Percentiles rank a stretch among this genome's conserved stretches.
phyloP scores from a whole-genome alignment of 2,329 filamentous ascomycete genomes.

The Talaromyces sp. region DNA sequence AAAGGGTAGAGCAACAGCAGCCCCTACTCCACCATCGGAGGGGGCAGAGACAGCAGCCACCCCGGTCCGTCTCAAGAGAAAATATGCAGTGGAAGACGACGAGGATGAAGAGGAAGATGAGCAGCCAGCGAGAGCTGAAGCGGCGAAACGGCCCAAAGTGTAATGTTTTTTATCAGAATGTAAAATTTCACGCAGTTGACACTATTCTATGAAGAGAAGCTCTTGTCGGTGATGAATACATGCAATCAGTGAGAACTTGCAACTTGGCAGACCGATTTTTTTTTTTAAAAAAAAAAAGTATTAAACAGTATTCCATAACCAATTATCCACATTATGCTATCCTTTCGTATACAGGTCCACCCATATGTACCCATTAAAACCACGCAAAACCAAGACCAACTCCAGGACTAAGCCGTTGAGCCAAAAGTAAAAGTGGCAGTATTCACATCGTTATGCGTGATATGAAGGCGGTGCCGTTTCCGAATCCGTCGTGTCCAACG shows the following conservation, averaged over 20 bases:
- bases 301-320: background rate
- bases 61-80: slow-evolving; percentile 22
- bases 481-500: slow-evolving; percentile 22
- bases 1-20: slow-evolving; percentile 18
- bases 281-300: background rate
- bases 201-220: background rate
- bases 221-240: background rate
- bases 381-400: background rate
- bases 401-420: background rate
- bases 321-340: background rate
- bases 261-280: background rate
- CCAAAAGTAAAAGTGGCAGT: background rate
- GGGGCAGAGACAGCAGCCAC: slow-evolving; percentile 13
- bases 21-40: slow-evolving; percentile 17
- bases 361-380: background rate
- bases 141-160: slow-evolving; percentile 29
- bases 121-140: slow-evolving; percentile 11
- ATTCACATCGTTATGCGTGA: slow-evolving; percentile 3
- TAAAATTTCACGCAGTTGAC: background rate
- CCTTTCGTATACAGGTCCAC: background rate
- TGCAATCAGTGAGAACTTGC: background rate
- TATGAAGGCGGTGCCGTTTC: slow-evolving; percentile 17
- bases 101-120: slow-evolving; percentile 18
- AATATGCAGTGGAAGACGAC: slow-evolving; percentile 20
- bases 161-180: slow-evolving; percentile 12